These are phyloP conservation scores for Camellia oleifera DNA, from an alignment of 179 eudicot species.

Conservation along the genomic window DNA sequence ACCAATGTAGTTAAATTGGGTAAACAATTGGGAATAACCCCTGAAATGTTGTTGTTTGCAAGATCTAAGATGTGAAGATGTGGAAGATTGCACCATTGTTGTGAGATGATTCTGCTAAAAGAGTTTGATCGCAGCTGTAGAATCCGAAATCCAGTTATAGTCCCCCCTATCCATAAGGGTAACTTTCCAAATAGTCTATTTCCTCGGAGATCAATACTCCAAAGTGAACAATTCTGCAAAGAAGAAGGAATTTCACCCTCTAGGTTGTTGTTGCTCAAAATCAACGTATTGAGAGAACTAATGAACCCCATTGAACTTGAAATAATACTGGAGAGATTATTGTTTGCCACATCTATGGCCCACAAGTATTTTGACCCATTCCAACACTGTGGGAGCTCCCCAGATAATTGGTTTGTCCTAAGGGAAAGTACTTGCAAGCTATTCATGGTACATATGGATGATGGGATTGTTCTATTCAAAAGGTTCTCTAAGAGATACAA, in stretches of 20 bases:
- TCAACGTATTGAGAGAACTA: background rate
- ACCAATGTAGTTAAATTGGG: conserved; percentile 5
- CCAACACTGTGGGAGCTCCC: conserved; percentile 22
- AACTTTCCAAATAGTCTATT: conserved; percentile 20
- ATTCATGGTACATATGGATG: background rate
- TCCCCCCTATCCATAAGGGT: conserved; percentile 19
- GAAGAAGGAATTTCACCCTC: conserved; percentile 16
- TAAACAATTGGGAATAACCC: conserved; percentile 19
- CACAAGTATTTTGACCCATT: background rate
- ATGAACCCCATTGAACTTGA: conserved; percentile 17
- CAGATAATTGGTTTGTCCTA: background rate
- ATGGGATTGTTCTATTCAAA: background rate
- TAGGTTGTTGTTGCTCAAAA: conserved; percentile 17
- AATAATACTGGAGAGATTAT: conserved; percentile 14
- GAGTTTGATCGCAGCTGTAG: conserved; percentile 15
- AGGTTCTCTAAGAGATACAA: background rate
- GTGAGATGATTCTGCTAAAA: conserved; percentile 15
- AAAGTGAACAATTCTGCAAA: conserved; percentile 2
- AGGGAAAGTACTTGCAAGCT: background rate
- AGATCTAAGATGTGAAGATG: conserved; percentile 16
- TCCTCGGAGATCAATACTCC: conserved; percentile 6
- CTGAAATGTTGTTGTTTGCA: conserved; percentile 17
- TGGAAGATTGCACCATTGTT: conserved; percentile 10
- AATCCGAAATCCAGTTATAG: background rate
- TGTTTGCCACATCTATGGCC: background rate